Percentiles rank a stretch among this genome's conserved stretches.
Evolutionary conservation across 2,329 filamentous ascomycete species (phyloP).

Genomic region (Incumbomyces delicatus): DNA sequence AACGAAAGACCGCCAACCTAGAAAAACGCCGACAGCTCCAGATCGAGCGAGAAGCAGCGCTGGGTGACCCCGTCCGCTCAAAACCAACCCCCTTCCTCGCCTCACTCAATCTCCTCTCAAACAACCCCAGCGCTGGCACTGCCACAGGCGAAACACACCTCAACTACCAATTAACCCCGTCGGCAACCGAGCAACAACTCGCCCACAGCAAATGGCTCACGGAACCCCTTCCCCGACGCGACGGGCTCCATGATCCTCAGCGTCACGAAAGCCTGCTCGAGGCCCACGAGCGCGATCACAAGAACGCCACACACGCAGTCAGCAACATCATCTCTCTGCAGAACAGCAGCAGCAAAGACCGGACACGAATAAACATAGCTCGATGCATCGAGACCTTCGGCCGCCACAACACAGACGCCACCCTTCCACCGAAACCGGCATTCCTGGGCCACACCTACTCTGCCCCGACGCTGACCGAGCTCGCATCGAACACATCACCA

Average conservation of each 20-base stretch:
- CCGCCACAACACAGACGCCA: constrained; percentile 73
- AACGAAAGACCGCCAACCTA: constrained; percentile 74
- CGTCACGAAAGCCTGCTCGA: constrained; percentile 14
- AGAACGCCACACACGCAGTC: constrained; percentile 64
- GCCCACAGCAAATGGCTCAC: constrained; percentile 59
- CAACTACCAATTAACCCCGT: constrained; percentile 64
- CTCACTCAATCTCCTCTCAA: constrained; percentile 55
- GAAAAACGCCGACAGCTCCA: constrained; percentile 62
- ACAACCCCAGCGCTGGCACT: constrained; percentile 26
- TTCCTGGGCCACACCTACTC: not conserved
- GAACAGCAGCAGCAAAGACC: constrained; percentile 69
- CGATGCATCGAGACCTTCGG: constrained; percentile 83
- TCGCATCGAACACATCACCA: not conserved
- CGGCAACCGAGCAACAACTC: constrained; percentile 58
- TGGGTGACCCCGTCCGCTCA: constrained; percentile 73
- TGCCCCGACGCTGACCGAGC: not conserved
- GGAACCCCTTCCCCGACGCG: constrained; percentile 18
- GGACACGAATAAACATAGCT: constrained; percentile 69
- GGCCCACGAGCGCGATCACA: constrained; percentile 48
- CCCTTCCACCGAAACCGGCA: constrained; percentile 51
- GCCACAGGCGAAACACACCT: constrained; percentile 37
- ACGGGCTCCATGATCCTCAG: constrained; percentile 33
- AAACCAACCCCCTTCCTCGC: constrained; percentile 71
- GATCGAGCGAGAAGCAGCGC: constrained; percentile 51
- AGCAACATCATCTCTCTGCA: constrained; percentile 66